phyloP scores from a whole-genome alignment of 345 rosid species.

The Lepidium didymum region DNA sequence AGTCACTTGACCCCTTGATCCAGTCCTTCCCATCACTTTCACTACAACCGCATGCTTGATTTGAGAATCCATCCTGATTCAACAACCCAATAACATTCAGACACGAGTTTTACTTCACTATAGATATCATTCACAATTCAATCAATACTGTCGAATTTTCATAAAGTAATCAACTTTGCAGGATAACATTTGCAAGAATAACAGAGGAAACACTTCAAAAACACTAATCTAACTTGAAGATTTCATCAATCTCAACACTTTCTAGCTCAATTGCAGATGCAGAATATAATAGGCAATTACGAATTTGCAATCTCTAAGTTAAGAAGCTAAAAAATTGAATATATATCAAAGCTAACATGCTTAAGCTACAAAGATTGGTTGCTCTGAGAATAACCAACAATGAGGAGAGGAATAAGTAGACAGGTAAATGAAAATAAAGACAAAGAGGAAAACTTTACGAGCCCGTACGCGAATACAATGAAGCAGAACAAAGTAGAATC shows the following conservation, averaged over 20 bases:
- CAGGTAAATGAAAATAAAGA: not conserved
- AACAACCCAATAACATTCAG: not conserved
- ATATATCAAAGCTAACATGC: not conserved
- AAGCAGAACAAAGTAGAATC: not conserved
- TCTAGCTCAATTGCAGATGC: not conserved
- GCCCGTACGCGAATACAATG: not conserved
- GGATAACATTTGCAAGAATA: not conserved
- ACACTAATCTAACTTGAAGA: not conserved
- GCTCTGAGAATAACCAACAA: not conserved
- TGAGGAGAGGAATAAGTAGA: not conserved
- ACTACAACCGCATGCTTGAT: conserved; percentile 78
- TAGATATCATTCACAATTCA: not conserved
- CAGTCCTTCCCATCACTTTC: conserved; percentile 85
- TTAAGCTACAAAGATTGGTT: not conserved
- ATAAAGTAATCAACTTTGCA: not conserved
- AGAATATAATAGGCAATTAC: not conserved
- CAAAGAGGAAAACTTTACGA: not conserved
- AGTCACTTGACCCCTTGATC: conserved; percentile 88
- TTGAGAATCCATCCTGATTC: conserved; percentile 61
- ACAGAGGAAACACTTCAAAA: not conserved
- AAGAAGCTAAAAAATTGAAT: not conserved
- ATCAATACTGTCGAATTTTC: not conserved
- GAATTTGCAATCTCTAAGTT: not conserved
- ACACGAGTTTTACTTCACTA: not conserved
- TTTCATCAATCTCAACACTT: not conserved